phyloP scores from a whole-genome alignment of 1,284 basidiomycete species.

The Pulveroboletus sp. region DNA sequence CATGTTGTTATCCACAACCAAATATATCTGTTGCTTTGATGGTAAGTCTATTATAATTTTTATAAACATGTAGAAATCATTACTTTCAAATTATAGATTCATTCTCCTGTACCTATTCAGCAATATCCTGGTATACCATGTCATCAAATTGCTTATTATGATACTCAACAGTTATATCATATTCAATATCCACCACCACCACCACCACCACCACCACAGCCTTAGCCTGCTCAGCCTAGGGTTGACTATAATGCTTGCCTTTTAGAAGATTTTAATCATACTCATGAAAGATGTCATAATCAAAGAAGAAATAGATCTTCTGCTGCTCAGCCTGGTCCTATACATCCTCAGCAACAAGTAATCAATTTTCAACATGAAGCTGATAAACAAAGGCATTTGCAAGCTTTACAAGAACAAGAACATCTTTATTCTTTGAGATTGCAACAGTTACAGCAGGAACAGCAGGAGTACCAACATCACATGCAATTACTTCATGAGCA shows the following conservation, averaged over 20 bases:
- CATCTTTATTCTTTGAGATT: neutral
- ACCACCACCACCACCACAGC: too few relatives aligned
- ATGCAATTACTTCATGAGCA: neutral
- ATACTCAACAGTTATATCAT: too few relatives aligned
- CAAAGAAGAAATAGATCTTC: neutral
- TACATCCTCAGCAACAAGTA: neutral
- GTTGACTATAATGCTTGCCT: neutral
- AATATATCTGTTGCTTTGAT: neutral
- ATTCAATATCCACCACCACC: too few relatives aligned
- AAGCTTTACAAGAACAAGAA: neutral
- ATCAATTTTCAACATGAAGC: neutral
- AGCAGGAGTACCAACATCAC: neutral
- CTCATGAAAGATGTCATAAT: neutral
- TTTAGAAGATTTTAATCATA: neutral
- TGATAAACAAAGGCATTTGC: neutral
- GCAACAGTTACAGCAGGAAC: neutral
- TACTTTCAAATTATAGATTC: neutral
- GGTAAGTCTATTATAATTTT: neutral
- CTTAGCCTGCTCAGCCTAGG: too few relatives aligned
- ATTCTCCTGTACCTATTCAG: constrained; percentile 1
- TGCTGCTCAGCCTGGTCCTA: neutral
- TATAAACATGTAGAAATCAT: neutral
- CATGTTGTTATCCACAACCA: neutral
- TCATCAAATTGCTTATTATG: neutral
- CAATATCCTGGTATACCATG: constrained; percentile 4